Evolutionary conservation across 495 filamentous ascomycete species (phyloP), one percentile per base, ranked within the genome.

Genomic region (Trichoderma erinaceum): DNA sequence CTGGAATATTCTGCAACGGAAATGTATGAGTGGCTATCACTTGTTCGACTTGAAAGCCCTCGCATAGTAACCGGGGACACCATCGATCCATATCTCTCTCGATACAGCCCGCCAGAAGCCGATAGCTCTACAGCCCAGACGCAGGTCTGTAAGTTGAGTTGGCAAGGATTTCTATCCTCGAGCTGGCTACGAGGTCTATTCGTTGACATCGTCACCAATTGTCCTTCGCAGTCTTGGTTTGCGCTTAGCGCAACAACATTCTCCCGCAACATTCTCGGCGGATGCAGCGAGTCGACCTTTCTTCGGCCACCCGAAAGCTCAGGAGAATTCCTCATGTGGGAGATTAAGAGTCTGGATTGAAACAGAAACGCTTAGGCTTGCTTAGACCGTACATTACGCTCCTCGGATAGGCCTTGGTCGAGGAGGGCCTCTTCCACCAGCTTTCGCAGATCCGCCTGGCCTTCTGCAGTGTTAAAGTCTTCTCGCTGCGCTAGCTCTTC

Each of bases 11-110:
- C 84, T 70, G 84, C 86, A 38, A 82, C 84, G 2, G 86, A 89
- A 16, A 72, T 91, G 13, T 87, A 91, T 35, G 95, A 99, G 77
- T 99, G 93, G 92, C 78, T 97, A 2, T 88, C 89, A 29, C 80
- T 99, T 66, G 79, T 90, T 13, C 82, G 85, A 15, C 83, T 94
- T 3, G 75, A 82, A 16, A 96, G 92, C 27, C 88, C 90, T n/a
- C 86, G 93, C 35, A 75, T 97, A 7, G 76, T 77, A 18, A 77
- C 76, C 15, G 76, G 78, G n/a, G 92, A 97, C 75, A 77, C 80
- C 18, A 85, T 97, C 63, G 92, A 98, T 75, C 81, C 92, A 0
- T 94, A 89, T 72, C 80, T 99, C 15, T 88, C 88, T 67, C 87
- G 90, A n/a, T 99, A 97, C 75, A 73, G 79, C n/a, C 81, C 88